Percentiles rank a stretch among this genome's conserved stretches.
phyloP scores from a whole-genome alignment of 108 stramenopile genomes.

The Skeletonema menzelii region DNA sequence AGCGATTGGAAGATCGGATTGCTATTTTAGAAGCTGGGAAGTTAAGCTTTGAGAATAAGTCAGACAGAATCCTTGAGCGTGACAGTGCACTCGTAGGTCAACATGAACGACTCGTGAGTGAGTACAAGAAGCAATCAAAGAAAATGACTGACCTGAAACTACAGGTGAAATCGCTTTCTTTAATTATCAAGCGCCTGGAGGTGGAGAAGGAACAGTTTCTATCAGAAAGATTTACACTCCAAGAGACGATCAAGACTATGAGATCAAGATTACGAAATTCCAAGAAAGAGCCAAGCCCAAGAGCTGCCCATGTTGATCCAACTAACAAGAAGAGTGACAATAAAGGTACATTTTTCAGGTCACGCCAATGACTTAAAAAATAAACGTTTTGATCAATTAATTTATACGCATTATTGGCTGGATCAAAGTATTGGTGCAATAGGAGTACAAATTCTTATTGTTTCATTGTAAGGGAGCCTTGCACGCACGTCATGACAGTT shows the following conservation, averaged over 20 bases:
- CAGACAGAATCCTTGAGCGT: conserved; percentile 38
- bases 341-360: background rate
- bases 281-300: background rate
- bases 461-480: no score
- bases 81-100: conserved; percentile 26
- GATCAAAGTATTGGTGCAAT: no score
- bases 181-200: conserved; percentile 5
- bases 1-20: conserved; percentile 20
- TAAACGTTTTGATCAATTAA: background rate
- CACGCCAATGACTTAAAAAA: background rate
- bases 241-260: background rate
- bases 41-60: conserved; percentile 34
- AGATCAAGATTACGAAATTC: background rate
- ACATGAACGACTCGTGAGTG: conserved; percentile 11
- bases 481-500: no score
- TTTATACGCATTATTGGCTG: no score
- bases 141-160: conserved; percentile 7
- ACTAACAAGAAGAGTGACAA: background rate
- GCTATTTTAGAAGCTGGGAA: conserved; percentile 35
- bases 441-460: no score
- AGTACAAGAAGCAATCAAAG: conserved; percentile 14
- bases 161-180: conserved; percentile 2
- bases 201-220: conserved; percentile 16
- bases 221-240: conserved; percentile 15
- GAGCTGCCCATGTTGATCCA: background rate